These are phyloP conservation scores for Rosellinia necatrix DNA, from an alignment of 2,329 filamentous ascomycete species.

Conservation along the genomic window DNA sequence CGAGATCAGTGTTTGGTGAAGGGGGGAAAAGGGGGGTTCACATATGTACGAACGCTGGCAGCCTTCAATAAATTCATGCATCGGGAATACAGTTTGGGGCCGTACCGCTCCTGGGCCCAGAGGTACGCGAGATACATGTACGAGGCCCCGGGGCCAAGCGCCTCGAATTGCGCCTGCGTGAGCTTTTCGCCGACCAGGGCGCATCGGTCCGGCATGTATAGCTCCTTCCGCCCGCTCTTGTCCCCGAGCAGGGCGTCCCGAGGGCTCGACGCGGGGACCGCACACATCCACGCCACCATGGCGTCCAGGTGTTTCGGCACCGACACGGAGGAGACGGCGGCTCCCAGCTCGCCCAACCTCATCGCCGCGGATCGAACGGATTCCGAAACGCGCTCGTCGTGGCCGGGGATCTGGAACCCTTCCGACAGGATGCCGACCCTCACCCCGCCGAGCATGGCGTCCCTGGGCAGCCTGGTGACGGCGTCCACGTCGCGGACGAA, in stretches of 20 bases:
- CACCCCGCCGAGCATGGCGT: slow-evolving; percentile 34
- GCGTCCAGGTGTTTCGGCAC: slow-evolving; percentile 38
- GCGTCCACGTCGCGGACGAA: slow-evolving; percentile 30
- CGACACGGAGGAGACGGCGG: slow-evolving; percentile 36
- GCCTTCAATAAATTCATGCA: slow-evolving; percentile 35
- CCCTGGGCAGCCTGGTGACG: background rate
- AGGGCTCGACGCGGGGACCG: slow-evolving; percentile 1
- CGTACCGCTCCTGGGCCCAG: slow-evolving; percentile 34
- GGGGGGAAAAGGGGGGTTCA: background rate
- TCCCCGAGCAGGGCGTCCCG: slow-evolving; percentile 32
- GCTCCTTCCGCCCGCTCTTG: slow-evolving; percentile 31
- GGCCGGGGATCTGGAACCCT: slow-evolving; percentile 34
- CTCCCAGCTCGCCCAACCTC: slow-evolving; percentile 34
- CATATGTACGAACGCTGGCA: slow-evolving; percentile 23
- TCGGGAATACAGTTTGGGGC: slow-evolving; percentile 31
- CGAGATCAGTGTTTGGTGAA: background rate
- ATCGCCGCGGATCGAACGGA: slow-evolving; percentile 36
- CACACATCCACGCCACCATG: slow-evolving; percentile 26
- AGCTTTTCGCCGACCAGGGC: slow-evolving; percentile 30
- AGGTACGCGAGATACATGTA: slow-evolving; percentile 34
- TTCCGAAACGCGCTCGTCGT: slow-evolving; percentile 33
- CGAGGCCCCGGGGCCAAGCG: slow-evolving; percentile 34
- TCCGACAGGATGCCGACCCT: slow-evolving; percentile 40
- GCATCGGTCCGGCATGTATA: slow-evolving; percentile 34
- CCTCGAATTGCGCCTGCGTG: slow-evolving; percentile 36